phyloP scores from a whole-genome alignment of 257 asterid species.

The Mitragyna speciosa region DNA sequence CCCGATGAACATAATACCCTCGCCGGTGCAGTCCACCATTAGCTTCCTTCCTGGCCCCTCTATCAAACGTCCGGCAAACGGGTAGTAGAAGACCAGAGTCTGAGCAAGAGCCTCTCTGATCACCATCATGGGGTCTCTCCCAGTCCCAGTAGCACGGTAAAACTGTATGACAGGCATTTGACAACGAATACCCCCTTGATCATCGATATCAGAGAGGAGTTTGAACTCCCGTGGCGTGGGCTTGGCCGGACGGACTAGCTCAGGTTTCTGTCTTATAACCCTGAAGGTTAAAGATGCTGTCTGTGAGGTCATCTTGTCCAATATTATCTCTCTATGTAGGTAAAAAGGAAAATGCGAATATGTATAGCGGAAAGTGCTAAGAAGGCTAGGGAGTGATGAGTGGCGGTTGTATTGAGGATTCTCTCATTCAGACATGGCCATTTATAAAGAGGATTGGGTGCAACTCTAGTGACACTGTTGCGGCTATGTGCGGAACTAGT shows the following conservation, averaged over 20 bases:
- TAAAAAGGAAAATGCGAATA: too few relatives aligned
- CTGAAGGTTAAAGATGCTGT: constrained; percentile 26
- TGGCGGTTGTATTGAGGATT: too few relatives aligned
- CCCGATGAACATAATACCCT: constrained; percentile 59
- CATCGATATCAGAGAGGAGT: constrained; percentile 64
- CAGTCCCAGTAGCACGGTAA: constrained; percentile 37
- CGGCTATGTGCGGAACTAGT: too few relatives aligned
- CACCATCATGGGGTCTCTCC: constrained; percentile 46
- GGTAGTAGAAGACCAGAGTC: constrained; percentile 66
- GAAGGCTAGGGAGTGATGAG: too few relatives aligned
- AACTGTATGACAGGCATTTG: constrained; percentile 60
- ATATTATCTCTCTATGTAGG: too few relatives aligned
- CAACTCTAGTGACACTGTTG: too few relatives aligned
- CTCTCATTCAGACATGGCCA: too few relatives aligned
- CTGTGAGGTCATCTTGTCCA: neutral
- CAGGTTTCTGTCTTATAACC: constrained; percentile 41
- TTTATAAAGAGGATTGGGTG: too few relatives aligned
- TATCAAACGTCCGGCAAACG: constrained; percentile 67
- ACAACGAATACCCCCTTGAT: constrained; percentile 61
- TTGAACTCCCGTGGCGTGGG: constrained; percentile 55
- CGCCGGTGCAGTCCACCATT: constrained; percentile 76
- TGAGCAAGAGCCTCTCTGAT: constrained; percentile 51
- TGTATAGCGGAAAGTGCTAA: too few relatives aligned
- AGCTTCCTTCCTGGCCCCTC: constrained; percentile 50
- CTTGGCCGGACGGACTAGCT: constrained; percentile 52